Conservation (phyloP, 108 stramenopile genomes). For the Pseudonitzschia multistriata region DNA sequence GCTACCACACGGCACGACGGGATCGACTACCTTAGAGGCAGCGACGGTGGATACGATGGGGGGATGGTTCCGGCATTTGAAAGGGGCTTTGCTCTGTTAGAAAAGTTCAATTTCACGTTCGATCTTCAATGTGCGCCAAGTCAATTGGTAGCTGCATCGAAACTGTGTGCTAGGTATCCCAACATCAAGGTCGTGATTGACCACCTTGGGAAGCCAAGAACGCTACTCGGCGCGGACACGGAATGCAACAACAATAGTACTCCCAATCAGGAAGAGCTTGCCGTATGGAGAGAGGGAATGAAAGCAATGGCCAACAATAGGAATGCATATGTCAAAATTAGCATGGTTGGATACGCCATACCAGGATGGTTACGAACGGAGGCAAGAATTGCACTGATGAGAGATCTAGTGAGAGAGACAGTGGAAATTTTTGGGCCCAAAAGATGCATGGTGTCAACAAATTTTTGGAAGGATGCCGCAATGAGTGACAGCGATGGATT, state of each 20-base stretch:
- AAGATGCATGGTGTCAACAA: slow-evolving; percentile 77
- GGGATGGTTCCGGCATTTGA: slow-evolving; percentile 50
- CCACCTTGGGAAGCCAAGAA: slow-evolving; percentile 73
- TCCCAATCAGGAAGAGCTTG: slow-evolving; percentile 45
- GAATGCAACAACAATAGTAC: slow-evolving; percentile 22
- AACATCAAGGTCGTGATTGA: slow-evolving; percentile 59
- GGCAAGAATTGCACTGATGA: slow-evolving; percentile 41
- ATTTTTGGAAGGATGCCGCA: slow-evolving; percentile 65
- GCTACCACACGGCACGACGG: slow-evolving; percentile 66
- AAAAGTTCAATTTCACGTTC: slow-evolving; percentile 49
- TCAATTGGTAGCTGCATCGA: slow-evolving; percentile 63
- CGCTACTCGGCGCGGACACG: slow-evolving; percentile 40
- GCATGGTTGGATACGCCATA: slow-evolving; percentile 75
- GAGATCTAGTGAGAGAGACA: slow-evolving; percentile 52
- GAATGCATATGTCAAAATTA: slow-evolving; percentile 71
- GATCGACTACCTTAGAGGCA: slow-evolving; percentile 56
- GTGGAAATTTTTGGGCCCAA: slow-evolving; percentile 63
- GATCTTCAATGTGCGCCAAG: slow-evolving; percentile 83
- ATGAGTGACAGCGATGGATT: slow-evolving; percentile 55
- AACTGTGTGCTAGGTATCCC: slow-evolving; percentile 50
- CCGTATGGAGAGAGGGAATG: slow-evolving; percentile 71
- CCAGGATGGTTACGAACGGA: slow-evolving; percentile 69
- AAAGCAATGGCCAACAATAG: slow-evolving; percentile 56
- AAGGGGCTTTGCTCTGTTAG: slow-evolving; percentile 60
- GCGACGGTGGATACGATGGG: slow-evolving; percentile 35